Percentiles rank a stretch among this genome's conserved stretches.
phyloP scores from a whole-genome alignment of 2,329 filamentous ascomycete genomes.

The Lecanicillium sp. region DNA sequence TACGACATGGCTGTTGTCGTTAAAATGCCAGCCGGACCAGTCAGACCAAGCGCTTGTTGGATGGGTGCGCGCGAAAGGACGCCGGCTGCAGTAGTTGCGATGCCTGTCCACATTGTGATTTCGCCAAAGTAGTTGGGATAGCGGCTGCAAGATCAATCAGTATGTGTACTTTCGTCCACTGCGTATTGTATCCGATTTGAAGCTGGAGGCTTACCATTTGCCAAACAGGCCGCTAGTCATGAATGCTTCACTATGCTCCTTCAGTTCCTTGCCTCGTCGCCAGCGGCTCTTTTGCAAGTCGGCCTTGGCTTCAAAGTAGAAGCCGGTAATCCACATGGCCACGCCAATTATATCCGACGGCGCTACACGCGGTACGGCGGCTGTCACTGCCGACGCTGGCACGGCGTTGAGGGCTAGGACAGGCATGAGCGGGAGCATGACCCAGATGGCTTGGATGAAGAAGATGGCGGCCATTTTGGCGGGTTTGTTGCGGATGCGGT shows the following conservation, averaged over 20 bases:
- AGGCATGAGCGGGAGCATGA: conserved; percentile 57
- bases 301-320: conserved; percentile 52
- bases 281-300: conserved; percentile 57
- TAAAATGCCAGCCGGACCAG: conserved; percentile 26
- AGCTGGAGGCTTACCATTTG: conserved; percentile 29
- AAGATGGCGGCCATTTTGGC: conserved; percentile 28
- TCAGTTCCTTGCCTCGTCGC: conserved; percentile 51
- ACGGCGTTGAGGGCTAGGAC: conserved; percentile 56
- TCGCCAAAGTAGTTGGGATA: conserved; percentile 72
- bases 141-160: conserved; percentile 23
- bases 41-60: conserved; percentile 48
- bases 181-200: background rate
- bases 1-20: conserved; percentile 35
- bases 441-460: conserved; percentile 56
- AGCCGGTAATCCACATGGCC: conserved; percentile 47
- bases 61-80: conserved; percentile 45
- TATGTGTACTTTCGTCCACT: background rate
- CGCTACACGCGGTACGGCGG: conserved; percentile 35
- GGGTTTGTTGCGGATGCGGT: conserved; percentile 28
- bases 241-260: conserved; percentile 60
- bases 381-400: conserved; percentile 41
- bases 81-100: conserved; percentile 51
- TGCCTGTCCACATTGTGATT: conserved; percentile 58
- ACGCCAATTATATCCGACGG: conserved; percentile 49
- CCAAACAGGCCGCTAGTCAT: conserved; percentile 55